A percentile compares a stretch with the other conserved stretches of the same genome.
These are phyloP conservation scores for Ustulina deusta DNA, from an alignment of 2,329 filamentous ascomycete species.

Conservation along the genomic window DNA sequence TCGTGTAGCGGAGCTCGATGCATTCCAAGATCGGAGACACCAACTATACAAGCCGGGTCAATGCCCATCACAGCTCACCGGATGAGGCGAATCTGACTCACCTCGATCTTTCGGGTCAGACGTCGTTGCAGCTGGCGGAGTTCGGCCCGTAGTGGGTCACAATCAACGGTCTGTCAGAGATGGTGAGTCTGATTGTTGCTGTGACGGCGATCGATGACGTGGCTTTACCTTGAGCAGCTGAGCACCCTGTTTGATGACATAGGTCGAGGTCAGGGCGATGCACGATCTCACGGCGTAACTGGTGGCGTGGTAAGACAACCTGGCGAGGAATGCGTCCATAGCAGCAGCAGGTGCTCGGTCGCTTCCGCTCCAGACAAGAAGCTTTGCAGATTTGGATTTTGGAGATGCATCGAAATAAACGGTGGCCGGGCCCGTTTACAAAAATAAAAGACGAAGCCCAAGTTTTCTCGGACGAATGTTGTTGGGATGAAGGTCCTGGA, in stretches of 20 bases:
- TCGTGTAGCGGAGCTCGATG: constrained; percentile 58
- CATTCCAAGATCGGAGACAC: constrained; percentile 50
- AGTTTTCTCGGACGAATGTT: background rate
- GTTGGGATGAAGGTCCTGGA: background rate
- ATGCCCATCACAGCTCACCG: background rate
- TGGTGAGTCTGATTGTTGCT: constrained; percentile 2
- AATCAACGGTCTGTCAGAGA: constrained; percentile 69
- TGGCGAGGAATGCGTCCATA: constrained; percentile 77
- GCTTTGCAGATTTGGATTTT: constrained; percentile 26
- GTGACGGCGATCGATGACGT: background rate
- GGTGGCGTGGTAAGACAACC: constrained; percentile 77
- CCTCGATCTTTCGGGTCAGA: constrained; percentile 87
- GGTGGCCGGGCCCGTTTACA: background rate
- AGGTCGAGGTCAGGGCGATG: constrained; percentile 84
- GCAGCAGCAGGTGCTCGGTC: constrained; percentile 47
- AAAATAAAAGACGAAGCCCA: background rate
- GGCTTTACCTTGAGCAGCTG: constrained; percentile 72
- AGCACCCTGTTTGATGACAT: constrained; percentile 85
- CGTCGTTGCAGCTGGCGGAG: constrained; percentile 77
- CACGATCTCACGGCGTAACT: constrained; percentile 93
- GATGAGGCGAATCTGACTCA: constrained; percentile 52
- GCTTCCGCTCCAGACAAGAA: constrained; percentile 36
- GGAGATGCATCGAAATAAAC: constrained; percentile 39
- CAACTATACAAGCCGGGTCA: constrained; percentile 41
- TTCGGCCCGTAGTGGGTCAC: constrained; percentile 75